These are phyloP conservation scores for Penicillium coprophilum DNA, from an alignment of 495 filamentous ascomycete species.

Conservation along the genomic window DNA sequence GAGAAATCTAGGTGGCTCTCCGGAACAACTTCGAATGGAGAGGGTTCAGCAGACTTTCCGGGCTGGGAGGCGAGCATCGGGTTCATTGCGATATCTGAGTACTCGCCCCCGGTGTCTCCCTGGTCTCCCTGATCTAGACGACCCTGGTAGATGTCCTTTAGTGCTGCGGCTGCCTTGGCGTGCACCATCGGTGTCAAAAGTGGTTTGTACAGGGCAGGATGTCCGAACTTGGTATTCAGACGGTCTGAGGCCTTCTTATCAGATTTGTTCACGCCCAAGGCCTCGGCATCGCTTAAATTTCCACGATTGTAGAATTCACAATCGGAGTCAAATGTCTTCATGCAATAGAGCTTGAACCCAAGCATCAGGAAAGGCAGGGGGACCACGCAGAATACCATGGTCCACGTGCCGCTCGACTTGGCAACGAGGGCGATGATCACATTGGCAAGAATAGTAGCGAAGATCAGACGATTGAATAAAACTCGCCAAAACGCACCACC, in stretches of 20 bases:
- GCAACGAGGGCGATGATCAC: conserved; percentile 72
- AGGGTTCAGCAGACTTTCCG: conserved; percentile 57
- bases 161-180: conserved; percentile 77
- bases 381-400: conserved; percentile 63
- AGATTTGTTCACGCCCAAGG: conserved; percentile 43
- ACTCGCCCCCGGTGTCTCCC: conserved; percentile 61
- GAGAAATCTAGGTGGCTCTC: conserved; percentile 91
- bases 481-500: conserved; percentile 92
- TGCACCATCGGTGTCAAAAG: conserved; percentile 96
- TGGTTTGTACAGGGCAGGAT: conserved; percentile 85
- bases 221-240: conserved; percentile 78
- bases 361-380: conserved; percentile 81
- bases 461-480: conserved; percentile 87
- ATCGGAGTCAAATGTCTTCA: conserved; percentile 68
- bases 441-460: conserved; percentile 78
- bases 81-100: conserved; percentile 75
- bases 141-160: conserved; percentile 78
- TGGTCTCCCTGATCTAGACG: conserved; percentile 63
- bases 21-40: conserved; percentile 82
- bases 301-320: conserved; percentile 73
- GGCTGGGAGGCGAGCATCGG: conserved; percentile 73
- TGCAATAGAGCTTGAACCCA: conserved; percentile 85
- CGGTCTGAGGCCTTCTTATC: conserved; percentile 63
- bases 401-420: conserved; percentile 57
- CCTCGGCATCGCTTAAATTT: conserved; percentile 57